Evolutionary conservation across 805 yeast genomes (phyloP).

Genomic region (Metschnikowia bowlesiae): DNA sequence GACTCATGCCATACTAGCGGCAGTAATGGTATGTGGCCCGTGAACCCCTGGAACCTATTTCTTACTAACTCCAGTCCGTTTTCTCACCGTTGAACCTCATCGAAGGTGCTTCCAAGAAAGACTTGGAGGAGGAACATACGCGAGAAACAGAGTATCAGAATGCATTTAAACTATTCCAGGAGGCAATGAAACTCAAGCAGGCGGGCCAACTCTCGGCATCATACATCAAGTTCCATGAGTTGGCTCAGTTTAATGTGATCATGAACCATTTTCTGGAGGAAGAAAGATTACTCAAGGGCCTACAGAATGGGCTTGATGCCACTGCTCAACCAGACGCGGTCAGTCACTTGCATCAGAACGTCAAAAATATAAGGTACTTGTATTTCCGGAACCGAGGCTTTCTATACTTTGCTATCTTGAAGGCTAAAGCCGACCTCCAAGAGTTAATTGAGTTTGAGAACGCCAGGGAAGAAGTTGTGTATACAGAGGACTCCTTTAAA

Average conservation of each 20-base stretch:
- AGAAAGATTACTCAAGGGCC: slow-evolving; percentile 31
- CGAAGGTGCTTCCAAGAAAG: slow-evolving; percentile 62
- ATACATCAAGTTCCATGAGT: slow-evolving; percentile 48
- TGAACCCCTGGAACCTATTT: background rate
- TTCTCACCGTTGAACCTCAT: slow-evolving; percentile 77
- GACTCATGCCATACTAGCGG: background rate
- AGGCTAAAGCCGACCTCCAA: slow-evolving; percentile 7
- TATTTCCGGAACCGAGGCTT: slow-evolving; percentile 80
- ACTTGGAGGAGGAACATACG: slow-evolving; percentile 75
- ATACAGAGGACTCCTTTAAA: slow-evolving; percentile 5
- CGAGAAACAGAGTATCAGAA: slow-evolving; percentile 87
- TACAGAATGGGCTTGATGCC: slow-evolving; percentile 32
- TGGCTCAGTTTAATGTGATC: slow-evolving; percentile 69
- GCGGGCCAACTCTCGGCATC: slow-evolving; percentile 46
- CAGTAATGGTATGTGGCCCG: slow-evolving; percentile 2
- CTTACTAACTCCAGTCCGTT: slow-evolving; percentile 40
- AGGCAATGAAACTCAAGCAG: slow-evolving; percentile 63
- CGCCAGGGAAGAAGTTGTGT: slow-evolving; percentile 5
- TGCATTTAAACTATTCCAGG: slow-evolving; percentile 70
- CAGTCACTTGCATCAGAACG: slow-evolving; percentile 56
- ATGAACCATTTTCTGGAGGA: slow-evolving; percentile 40
- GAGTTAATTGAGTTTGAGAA: slow-evolving; percentile 2
- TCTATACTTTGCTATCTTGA: slow-evolving; percentile 47
- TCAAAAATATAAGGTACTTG: slow-evolving; percentile 69
- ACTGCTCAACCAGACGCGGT: slow-evolving; percentile 36